A percentile compares a stretch with the other conserved stretches of the same genome.
Evolutionary conservation across 805 yeast species (phyloP).

Genomic region (Debaryomyces maramus): DNA sequence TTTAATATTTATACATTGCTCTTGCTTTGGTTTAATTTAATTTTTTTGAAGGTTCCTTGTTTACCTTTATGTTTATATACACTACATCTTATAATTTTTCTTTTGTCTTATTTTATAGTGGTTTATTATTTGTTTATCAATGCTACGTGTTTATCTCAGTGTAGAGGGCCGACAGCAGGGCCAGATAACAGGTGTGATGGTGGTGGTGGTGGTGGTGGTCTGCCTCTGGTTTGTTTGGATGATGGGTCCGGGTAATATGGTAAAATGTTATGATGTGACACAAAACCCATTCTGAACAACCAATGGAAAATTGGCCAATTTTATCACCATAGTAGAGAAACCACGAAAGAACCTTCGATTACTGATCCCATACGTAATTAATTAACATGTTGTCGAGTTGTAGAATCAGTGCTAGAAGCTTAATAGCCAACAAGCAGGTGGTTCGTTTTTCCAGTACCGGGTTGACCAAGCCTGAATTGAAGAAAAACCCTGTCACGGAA

Average conservation of each 20-base stretch:
- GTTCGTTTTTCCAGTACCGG: constrained; percentile 16
- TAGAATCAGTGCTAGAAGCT: constrained; percentile 4
- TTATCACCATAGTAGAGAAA: not conserved
- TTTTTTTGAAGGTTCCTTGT: no score
- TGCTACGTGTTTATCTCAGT: not conserved
- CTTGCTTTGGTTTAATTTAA: not conserved
- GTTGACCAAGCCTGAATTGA: constrained; percentile 24
- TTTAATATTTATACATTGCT: not conserved
- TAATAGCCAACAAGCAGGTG: not conserved
- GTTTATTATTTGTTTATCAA: constrained; percentile 1
- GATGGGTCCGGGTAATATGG: constrained; percentile 1
- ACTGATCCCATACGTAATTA: not conserved
- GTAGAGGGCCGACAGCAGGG: not conserved
- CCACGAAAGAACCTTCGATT: no score
- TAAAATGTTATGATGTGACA: not conserved
- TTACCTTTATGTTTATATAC: constrained; percentile 1
- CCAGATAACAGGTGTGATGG: not conserved
- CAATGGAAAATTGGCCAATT: constrained; percentile 8
- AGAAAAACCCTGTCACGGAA: constrained; percentile 28
- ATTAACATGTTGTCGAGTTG: constrained; percentile 3
- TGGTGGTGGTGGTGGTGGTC: no score
- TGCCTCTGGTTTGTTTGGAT: not conserved
- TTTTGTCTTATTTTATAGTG: constrained; percentile 3
- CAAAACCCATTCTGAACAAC: constrained; percentile 1
- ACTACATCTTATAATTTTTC: constrained; percentile 1